phyloP scores from a whole-genome alignment of 179 eudicot species.

The Camellia oleifera region DNA sequence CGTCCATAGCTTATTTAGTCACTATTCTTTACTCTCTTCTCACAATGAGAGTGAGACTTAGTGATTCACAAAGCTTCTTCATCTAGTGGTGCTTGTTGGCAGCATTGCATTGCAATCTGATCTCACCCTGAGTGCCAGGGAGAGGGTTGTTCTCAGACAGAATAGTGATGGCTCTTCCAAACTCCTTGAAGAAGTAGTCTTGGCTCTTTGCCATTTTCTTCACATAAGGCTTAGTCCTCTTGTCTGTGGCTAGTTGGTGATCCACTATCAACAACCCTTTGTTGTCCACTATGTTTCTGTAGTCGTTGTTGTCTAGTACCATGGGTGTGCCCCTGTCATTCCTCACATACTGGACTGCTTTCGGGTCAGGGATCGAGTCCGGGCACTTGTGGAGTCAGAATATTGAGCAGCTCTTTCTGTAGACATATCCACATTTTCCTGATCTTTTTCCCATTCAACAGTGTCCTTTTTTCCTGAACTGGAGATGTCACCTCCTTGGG shows the following conservation, averaged over 20 bases:
- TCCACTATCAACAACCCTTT: slow-evolving; percentile 89
- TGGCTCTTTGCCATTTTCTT: slow-evolving; percentile 87
- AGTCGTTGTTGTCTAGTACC: slow-evolving; percentile 92
- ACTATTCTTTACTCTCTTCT: too few relatives aligned
- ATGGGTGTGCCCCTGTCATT: slow-evolving; percentile 97
- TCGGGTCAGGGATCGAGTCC: slow-evolving; percentile 89
- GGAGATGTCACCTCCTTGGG: too few relatives aligned
- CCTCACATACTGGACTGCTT: slow-evolving; percentile 89
- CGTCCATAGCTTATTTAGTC: too few relatives aligned
- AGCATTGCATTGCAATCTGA: slow-evolving; percentile 78
- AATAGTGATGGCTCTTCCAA: slow-evolving; percentile 62
- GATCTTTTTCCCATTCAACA: too few relatives aligned
- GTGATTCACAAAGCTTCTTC: too few relatives aligned
- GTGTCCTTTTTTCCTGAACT: too few relatives aligned
- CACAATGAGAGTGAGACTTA: too few relatives aligned
- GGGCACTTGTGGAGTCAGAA: slow-evolving; percentile 92
- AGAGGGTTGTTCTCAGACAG: slow-evolving; percentile 93
- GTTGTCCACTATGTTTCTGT: slow-evolving; percentile 91
- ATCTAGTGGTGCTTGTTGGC: slow-evolving; percentile 70
- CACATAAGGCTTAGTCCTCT: slow-evolving; percentile 77
- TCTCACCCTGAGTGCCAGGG: slow-evolving; percentile 87
- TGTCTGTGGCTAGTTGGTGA: slow-evolving; percentile 79
- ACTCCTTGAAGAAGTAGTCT: slow-evolving; percentile 78
- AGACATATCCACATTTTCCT: too few relatives aligned
- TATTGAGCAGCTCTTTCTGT: too few relatives aligned